phyloP scores from a whole-genome alignment of 805 yeast genomes.

The Blastobotrys peoriensis region DNA sequence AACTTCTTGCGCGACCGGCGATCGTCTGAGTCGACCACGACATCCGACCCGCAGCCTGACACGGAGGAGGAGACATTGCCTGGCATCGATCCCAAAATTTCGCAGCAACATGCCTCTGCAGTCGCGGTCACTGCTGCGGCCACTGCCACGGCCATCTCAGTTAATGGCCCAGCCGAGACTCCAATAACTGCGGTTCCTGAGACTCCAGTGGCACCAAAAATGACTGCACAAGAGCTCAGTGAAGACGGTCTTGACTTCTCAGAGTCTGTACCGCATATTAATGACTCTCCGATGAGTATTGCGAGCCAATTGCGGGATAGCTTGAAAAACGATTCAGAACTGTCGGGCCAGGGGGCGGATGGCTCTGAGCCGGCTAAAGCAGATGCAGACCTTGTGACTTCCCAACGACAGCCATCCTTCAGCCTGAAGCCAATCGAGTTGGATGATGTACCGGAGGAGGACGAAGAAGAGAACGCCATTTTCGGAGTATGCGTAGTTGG shows the following conservation, averaged over 20 bases:
- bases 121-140: background rate
- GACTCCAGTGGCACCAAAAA: background rate
- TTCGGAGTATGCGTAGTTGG: slow-evolving; percentile 87
- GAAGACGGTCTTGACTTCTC: too few species aligned
- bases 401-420: background rate
- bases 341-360: background rate
- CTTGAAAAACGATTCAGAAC: background rate
- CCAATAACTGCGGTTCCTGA: background rate
- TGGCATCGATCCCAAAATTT: too few species aligned
- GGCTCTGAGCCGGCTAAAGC: slow-evolving; percentile 1
- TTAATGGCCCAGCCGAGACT: background rate
- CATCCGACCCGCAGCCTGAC: background rate
- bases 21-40: background rate
- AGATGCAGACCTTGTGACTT: background rate
- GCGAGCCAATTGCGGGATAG: slow-evolving; percentile 1
- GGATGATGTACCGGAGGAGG: slow-evolving; percentile 1
- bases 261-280: too few species aligned
- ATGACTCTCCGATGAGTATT: background rate
- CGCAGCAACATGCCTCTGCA: too few species aligned
- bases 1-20: background rate
- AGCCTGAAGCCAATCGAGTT: slow-evolving; percentile 10
- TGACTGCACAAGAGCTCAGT: background rate
- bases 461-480: slow-evolving; percentile 35
- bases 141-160: background rate
- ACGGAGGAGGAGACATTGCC: background rate